Evolutionary conservation across 2,329 filamentous ascomycete genomes (phyloP).

Genomic region (Thelonectria olida): DNA sequence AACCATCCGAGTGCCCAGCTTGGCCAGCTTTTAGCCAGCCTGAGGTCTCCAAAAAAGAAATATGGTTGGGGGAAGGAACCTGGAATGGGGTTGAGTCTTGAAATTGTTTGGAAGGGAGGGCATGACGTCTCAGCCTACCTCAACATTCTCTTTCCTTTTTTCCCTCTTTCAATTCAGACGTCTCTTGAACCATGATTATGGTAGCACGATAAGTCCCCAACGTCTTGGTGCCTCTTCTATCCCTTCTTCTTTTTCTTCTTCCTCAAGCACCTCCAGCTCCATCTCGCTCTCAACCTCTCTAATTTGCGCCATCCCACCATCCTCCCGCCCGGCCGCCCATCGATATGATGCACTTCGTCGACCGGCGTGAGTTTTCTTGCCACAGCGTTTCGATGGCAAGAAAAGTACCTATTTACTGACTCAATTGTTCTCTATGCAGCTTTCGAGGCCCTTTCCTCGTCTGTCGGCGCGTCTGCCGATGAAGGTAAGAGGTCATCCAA

Average conservation of each 20-base stretch:
- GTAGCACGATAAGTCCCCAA: background rate
- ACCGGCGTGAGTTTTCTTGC: constrained; percentile 33
- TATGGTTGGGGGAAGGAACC: background rate
- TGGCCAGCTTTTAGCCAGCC: too few species aligned
- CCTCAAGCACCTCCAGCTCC: background rate
- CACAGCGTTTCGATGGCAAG: too few species aligned
- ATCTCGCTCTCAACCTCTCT: constrained; percentile 9
- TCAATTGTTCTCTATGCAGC: constrained; percentile 32
- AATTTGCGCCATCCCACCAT: background rate
- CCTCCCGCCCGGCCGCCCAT: background rate
- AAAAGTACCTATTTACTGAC: background rate
- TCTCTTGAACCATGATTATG: background rate
- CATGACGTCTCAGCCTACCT: background rate
- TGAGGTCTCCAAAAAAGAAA: too few species aligned
- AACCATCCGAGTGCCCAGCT: too few species aligned
- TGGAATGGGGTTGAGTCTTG: background rate
- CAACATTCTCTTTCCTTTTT: background rate
- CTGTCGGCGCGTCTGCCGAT: constrained; percentile 48
- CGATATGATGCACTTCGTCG: constrained; percentile 33
- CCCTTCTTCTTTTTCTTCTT: background rate
- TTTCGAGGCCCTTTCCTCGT: constrained; percentile 46
- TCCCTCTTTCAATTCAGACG: background rate
- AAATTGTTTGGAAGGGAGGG: background rate
- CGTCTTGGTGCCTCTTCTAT: too few species aligned
- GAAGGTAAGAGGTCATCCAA: constrained; percentile 41